Evolutionary conservation across 2,329 filamentous ascomycete species (phyloP), one percentile per base, ranked within the genome.

Genomic region (Anisogramma anomala): DNA sequence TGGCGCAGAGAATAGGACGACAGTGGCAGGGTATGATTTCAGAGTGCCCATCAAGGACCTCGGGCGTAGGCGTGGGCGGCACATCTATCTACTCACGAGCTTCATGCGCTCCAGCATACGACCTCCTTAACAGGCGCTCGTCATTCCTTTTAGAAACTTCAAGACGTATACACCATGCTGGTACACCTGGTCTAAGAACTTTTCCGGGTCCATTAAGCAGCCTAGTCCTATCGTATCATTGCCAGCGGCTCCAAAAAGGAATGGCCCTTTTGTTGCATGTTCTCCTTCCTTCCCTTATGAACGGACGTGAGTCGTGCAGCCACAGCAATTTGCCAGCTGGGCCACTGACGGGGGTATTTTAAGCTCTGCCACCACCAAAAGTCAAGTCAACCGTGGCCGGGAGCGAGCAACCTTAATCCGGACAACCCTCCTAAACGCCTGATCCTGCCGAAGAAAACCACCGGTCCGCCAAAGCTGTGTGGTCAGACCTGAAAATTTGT

Each of bases 271-370:
- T 39, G 22, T 43, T n/a, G 36, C 28, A 22, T 20, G 47, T 65
- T 58, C 55, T 63, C 31, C 42, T 25, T 32, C 26, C 30, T 19
- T 36, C 26, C 23, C 33, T 41, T 34, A 39, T 44, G 32, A 44
- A 47, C 41, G 45, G 45, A 46, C 37, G 41, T 47, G 37, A 36
- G 41, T 44, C 45, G 41, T 32, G 17, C 33, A 40, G 30, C 41
- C 37, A 30, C 41, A 30, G 42, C 27, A 27, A 26, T 31, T 14
- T 22, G 6, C 31, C 22, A 39, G 38, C 37, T 28, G 45, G 34
- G 37, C 41, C 28, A 37, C 43, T 33, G 41, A 47, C 45, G 41
- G 45, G 44, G 45, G 45, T 44, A 44, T 47, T 47, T 43, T 47
- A 34, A 47, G 41, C 45, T 47, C 41, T 41, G 13, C 30, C 15